phyloP scores from a whole-genome alignment of 2,329 filamentous ascomycete species.

The Karstenula rhodostoma region DNA sequence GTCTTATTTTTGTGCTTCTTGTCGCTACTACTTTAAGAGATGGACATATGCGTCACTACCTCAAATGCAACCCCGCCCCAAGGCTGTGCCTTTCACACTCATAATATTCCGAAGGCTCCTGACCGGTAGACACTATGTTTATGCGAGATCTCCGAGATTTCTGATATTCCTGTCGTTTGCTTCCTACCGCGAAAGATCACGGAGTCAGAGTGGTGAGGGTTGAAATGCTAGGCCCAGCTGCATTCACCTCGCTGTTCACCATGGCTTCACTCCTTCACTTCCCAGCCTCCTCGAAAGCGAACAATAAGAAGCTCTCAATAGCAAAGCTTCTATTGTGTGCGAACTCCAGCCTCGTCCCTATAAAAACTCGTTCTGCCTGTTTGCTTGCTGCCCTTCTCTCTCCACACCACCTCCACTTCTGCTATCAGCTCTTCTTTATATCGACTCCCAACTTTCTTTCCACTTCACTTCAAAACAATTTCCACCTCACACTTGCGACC shows the following conservation, averaged over 20 bases:
- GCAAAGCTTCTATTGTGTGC: constrained; percentile 17
- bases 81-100: neutral
- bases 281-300: neutral
- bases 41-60: neutral
- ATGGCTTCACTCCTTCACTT: neutral
- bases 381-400: constrained; percentile 6
- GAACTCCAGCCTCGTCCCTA: neutral
- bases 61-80: neutral
- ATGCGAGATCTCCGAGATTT: neutral
- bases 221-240: neutral
- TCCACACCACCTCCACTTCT: constrained; percentile 10
- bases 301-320: constrained; percentile 14
- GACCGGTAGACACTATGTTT: neutral
- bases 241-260: constrained; percentile 12
- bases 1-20: neutral
- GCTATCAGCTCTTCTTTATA: neutral
- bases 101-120: neutral
- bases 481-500: neutral
- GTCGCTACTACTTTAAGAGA: neutral
- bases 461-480: neutral
- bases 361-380: neutral
- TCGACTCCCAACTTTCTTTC: neutral
- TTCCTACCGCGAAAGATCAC: neutral
- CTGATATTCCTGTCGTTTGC: neutral
- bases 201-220: neutral